Percentiles rank a stretch among this genome's conserved stretches.
phyloP scores from a whole-genome alignment of 352 stramenopile genomes.

The Phytophthora pisi region DNA sequence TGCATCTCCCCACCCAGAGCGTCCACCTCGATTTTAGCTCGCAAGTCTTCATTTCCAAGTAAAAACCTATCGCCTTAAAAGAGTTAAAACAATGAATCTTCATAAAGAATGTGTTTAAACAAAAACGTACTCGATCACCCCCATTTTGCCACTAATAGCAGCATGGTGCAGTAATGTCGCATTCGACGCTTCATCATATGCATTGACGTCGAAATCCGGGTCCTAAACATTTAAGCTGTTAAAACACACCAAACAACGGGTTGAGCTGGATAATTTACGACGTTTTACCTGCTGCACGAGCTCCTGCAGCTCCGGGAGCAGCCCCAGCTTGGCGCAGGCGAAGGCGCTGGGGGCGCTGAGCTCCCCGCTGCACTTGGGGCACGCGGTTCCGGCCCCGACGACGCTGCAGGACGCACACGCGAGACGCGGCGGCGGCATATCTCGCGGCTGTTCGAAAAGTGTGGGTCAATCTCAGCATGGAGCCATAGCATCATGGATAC shows the following conservation, averaged over 20 bases:
- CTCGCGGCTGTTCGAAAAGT: neutral
- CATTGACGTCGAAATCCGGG: slow-evolving; percentile 62
- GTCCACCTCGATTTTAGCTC: slow-evolving; percentile 49
- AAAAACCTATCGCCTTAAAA: slow-evolving; percentile 46
- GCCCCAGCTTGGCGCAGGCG: slow-evolving; percentile 67
- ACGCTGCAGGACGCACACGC: slow-evolving; percentile 46
- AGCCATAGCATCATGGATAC: too few relatives aligned
- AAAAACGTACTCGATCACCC: slow-evolving; percentile 62
- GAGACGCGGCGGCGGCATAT: slow-evolving; percentile 28
- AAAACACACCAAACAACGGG: slow-evolving; percentile 5
- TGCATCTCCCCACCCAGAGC: slow-evolving; percentile 56
- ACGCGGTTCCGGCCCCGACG: slow-evolving; percentile 20
- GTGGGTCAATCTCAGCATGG: neutral
- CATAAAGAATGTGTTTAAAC: neutral
- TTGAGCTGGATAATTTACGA: neutral
- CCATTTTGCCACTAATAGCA: slow-evolving; percentile 83
- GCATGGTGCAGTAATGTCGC: slow-evolving; percentile 80
- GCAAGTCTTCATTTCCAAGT: slow-evolving; percentile 44
- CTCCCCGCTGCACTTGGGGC: slow-evolving; percentile 46
- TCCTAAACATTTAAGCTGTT: slow-evolving; percentile 34
- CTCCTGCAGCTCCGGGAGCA: slow-evolving; percentile 62
- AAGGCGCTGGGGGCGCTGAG: slow-evolving; percentile 51
- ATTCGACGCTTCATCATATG: slow-evolving; percentile 49
- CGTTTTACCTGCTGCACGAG: slow-evolving; percentile 51
- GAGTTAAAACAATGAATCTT: neutral